phyloP scores from a whole-genome alignment of 331 rosid species.

The Telfairia occidentalis region DNA sequence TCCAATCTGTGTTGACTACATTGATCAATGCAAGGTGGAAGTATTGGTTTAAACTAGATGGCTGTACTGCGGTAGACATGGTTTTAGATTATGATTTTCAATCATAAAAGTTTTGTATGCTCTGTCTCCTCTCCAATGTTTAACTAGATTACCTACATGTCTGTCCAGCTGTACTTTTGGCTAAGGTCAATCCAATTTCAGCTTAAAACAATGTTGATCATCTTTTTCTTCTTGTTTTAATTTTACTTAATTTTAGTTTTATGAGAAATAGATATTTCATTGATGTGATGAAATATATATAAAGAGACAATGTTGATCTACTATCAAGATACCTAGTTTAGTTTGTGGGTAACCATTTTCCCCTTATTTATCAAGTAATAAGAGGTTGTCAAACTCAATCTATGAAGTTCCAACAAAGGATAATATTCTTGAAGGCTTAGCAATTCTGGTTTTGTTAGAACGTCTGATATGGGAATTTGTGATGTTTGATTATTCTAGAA shows the following conservation, averaged over 20 bases:
- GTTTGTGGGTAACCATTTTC: background rate
- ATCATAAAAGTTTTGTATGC: background rate
- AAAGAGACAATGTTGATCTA: background rate
- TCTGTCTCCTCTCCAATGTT: background rate
- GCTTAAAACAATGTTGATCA: background rate
- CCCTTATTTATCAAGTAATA: background rate
- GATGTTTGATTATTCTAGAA: background rate
- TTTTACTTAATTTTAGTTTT: background rate
- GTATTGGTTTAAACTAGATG: background rate
- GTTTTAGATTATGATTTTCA: background rate
- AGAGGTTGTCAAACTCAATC: background rate
- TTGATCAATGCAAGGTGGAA: background rate
- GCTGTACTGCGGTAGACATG: background rate
- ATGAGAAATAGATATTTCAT: background rate
- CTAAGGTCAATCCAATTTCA: slow-evolving; percentile 1
- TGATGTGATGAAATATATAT: background rate
- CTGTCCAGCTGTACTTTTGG: background rate
- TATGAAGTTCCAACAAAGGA: background rate
- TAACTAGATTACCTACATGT: background rate
- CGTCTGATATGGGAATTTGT: background rate
- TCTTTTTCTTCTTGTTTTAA: background rate
- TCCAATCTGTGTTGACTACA: background rate
- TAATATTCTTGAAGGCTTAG: background rate
- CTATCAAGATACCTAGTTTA: background rate
- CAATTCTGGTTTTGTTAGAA: background rate